phyloP scores from a whole-genome alignment of 2,329 filamentous ascomycete species.

The Hypoxylon sp. region DNA sequence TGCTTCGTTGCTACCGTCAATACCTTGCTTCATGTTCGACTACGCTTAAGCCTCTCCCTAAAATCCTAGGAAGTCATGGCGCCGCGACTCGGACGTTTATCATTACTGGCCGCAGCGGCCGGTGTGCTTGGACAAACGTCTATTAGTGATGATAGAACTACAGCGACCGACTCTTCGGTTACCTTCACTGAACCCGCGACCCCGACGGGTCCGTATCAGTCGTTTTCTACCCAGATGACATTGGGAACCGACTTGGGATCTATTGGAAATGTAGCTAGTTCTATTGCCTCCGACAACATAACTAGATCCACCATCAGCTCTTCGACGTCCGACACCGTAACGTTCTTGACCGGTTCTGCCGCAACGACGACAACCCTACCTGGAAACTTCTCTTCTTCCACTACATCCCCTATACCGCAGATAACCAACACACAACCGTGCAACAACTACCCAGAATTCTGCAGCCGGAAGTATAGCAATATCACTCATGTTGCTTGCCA shows the following conservation, averaged over 20 bases:
- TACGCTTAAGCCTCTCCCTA: conserved; percentile 24
- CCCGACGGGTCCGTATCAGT: conserved; percentile 63
- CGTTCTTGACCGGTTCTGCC: conserved; percentile 64
- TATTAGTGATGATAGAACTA: conserved; percentile 57
- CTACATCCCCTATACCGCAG: conserved; percentile 58
- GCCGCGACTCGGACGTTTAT: conserved; percentile 44
- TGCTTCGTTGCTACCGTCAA: conserved; percentile 15
- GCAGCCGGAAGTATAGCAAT: conserved; percentile 82
- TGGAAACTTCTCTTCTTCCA: conserved; percentile 61
- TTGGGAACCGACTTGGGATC: conserved; percentile 52
- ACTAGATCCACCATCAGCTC: conserved; percentile 51
- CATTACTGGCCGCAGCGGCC: conserved; percentile 46
- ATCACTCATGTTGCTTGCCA: conserved; percentile 84
- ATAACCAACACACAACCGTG: conserved; percentile 83
- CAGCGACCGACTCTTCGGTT: conserved; percentile 55
- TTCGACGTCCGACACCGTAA: conserved; percentile 50
- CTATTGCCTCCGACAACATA: conserved; percentile 53
- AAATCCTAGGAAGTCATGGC: conserved; percentile 43
- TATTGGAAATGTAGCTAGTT: conserved; percentile 49
- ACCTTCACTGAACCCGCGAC: conserved; percentile 54
- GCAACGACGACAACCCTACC: conserved; percentile 60
- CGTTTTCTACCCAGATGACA: conserved; percentile 61
- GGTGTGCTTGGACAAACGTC: conserved; percentile 53
- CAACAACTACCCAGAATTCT: conserved; percentile 85
- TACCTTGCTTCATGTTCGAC: conserved; percentile 22